Conservation (phyloP, 371 early-diverging fungal species). For the Amoeboaphelidium occidentale region DNA sequence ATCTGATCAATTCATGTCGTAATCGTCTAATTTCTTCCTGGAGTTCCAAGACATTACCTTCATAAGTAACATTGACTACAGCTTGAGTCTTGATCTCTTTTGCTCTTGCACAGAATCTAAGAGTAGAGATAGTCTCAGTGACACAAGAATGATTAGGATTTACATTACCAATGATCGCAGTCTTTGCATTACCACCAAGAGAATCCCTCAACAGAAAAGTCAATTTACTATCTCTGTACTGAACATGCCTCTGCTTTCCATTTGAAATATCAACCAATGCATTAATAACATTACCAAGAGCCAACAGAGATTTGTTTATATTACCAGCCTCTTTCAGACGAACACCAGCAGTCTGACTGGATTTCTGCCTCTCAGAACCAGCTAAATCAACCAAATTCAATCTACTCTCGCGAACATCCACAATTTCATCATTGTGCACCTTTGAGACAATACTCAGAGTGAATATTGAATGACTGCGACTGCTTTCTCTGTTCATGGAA, state of each 20-base stretch:
- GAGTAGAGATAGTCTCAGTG: slow-evolving; percentile 9
- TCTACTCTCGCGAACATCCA: background rate
- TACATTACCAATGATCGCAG: background rate
- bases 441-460: slow-evolving; percentile 13
- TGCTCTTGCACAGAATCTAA: slow-evolving; percentile 25
- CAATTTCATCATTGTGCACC: slow-evolving; percentile 1
- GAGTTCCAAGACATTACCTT: background rate
- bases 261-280: slow-evolving; percentile 17
- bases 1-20: no score
- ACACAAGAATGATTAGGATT: no score
- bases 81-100: slow-evolving; percentile 46
- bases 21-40: background rate
- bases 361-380: slow-evolving; percentile 30
- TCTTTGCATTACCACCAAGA: slow-evolving; percentile 24
- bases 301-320: slow-evolving; percentile 28
- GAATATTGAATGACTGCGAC: slow-evolving; percentile 22
- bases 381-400: slow-evolving; percentile 22
- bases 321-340: slow-evolving; percentile 28
- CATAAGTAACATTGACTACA: slow-evolving; percentile 29
- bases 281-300: slow-evolving; percentile 26
- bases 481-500: slow-evolving; percentile 17
- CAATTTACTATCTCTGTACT: slow-evolving; percentile 40
- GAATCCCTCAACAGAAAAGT: slow-evolving; percentile 39
- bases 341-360: slow-evolving; percentile 25
- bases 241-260: slow-evolving; percentile 25